A percentile compares a stretch with the other conserved stretches of the same genome.
Evolutionary conservation across 345 rosid species (phyloP).

Genomic region (Physaria fendleri): DNA sequence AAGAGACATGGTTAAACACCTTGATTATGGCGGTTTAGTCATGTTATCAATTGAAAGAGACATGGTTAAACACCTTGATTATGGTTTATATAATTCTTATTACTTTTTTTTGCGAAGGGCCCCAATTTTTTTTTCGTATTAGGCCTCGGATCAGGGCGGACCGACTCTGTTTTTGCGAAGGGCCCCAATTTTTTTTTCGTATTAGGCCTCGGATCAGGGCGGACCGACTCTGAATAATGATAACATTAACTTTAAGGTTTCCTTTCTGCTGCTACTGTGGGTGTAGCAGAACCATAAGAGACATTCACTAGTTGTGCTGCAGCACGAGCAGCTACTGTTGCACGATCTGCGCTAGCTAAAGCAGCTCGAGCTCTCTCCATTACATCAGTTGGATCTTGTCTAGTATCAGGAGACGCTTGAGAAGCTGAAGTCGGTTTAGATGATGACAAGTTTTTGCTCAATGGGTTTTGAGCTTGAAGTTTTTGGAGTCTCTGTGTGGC

Average conservation of each 20-base stretch:
- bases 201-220: no score
- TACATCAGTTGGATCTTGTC: slow-evolving; percentile 34
- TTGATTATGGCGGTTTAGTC: no score
- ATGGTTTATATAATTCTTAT: no score
- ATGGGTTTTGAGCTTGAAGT: slow-evolving; percentile 28
- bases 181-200: no score
- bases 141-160: no score
- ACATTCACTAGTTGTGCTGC: slow-evolving; percentile 71
- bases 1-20: no score
- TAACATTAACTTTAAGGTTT: slow-evolving; percentile 25
- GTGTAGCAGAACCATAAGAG: slow-evolving; percentile 28
- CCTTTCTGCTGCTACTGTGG: slow-evolving; percentile 31
- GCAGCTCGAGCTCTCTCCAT: slow-evolving; percentile 83
- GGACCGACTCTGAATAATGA: no score
- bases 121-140: no score
- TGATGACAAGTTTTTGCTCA: slow-evolving; percentile 17
- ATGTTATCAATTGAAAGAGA: no score
- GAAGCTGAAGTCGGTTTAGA: slow-evolving; percentile 11
- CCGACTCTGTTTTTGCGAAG: no score
- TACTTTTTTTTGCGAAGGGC: no score
- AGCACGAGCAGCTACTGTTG: slow-evolving; percentile 78
- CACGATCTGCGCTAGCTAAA: slow-evolving; percentile 76
- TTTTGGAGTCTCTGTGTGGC: slow-evolving; percentile 30
- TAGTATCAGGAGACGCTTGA: slow-evolving; percentile 10
- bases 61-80: no score